A percentile compares a stretch with the other conserved stretches of the same genome.
phyloP scores from a whole-genome alignment of 768 basidiomycete genomes.

The Xerocomus spinulosus region DNA sequence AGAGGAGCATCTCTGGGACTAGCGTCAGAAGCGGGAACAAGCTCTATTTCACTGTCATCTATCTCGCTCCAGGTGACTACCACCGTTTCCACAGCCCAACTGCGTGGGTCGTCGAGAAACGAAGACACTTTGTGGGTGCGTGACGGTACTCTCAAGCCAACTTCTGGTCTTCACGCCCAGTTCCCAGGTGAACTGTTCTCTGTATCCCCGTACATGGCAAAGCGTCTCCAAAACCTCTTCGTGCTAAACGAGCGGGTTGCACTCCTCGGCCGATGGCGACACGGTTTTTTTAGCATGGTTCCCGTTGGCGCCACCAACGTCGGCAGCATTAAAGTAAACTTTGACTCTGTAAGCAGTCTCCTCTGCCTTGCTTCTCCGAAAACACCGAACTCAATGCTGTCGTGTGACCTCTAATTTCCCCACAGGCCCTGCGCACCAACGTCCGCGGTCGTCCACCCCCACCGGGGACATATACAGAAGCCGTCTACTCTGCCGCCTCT shows the following conservation, averaged over 20 bases:
- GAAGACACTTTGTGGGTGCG: slow-evolving; percentile 89
- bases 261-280: slow-evolving; percentile 87
- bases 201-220: slow-evolving; percentile 94
- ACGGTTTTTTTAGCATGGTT: slow-evolving; percentile 96
- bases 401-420: background rate
- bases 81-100: slow-evolving; percentile 96
- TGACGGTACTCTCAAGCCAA: slow-evolving; percentile 1
- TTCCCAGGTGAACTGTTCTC: slow-evolving; percentile 83
- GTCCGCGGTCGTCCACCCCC: slow-evolving; percentile 67
- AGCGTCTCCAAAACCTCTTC: slow-evolving; percentile 86
- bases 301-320: slow-evolving; percentile 99
- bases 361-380: background rate
- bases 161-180: background rate
- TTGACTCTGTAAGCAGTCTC: slow-evolving; percentile 63
- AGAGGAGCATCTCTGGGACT: slow-evolving; percentile 39
- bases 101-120: slow-evolving; percentile 94
- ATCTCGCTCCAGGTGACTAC: slow-evolving; percentile 97
- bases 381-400: background rate
- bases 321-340: slow-evolving; percentile 93
- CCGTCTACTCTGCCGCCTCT: slow-evolving; percentile 83
- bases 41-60: slow-evolving; percentile 91
- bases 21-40: slow-evolving; percentile 69
- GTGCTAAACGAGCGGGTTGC: slow-evolving; percentile 99
- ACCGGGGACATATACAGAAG: slow-evolving; percentile 86
- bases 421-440: slow-evolving; percentile 79